Evolutionary conservation across 2,329 filamentous ascomycete species (phyloP), one percentile per base, ranked within the genome.

Genomic region (Penicillium sclerotiorum): DNA sequence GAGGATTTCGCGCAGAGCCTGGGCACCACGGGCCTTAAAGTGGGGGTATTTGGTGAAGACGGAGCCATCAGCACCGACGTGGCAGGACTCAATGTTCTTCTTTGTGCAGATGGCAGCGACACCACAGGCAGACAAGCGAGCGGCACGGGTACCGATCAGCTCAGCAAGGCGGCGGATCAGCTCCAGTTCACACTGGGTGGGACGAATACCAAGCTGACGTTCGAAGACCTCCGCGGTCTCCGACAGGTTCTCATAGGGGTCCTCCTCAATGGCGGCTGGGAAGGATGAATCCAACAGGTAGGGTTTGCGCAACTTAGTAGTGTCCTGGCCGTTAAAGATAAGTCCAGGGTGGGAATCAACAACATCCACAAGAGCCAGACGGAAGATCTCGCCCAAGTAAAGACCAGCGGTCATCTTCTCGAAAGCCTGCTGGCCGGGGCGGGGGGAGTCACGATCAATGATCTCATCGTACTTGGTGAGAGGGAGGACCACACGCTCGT

Each of bases 41-140:
- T 96, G 89, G 11, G 94, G 94, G 76, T 99, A 99, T 73, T 97
- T 97, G 81, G 96, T 96, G 79, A 99, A 99, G 47, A 99, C 93
- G 15, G 90, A 95, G 30, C 94, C 94, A 68, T 99, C 94, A 44
- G 94, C 94, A 63, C 94, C 94, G 35, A 99, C 94, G 72, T 97
- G 94, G 77, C 90, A 95, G 30, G 83, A 81, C 66, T 88, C 76
- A 73, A 92, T 93, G 60, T 84, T 82, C 83, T 96, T 97, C 86
- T 97, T 97, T 77, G 87, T 95, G 82, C 89, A 91, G 67, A 99
- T 96, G 50, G 93, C 94, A 11, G 93, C 91, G 47, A 99, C 90
- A 74, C 94, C 94, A 67, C 94, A 97, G 21, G 93, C 87, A 13
- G 92, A 96, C 45, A 99, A 83, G 55, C 94, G 90, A 39, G 94